Evolutionary conservation across 1,284 basidiomycete genomes (phyloP).

Genomic region (Austroboletus olivaceoglutinosus): DNA sequence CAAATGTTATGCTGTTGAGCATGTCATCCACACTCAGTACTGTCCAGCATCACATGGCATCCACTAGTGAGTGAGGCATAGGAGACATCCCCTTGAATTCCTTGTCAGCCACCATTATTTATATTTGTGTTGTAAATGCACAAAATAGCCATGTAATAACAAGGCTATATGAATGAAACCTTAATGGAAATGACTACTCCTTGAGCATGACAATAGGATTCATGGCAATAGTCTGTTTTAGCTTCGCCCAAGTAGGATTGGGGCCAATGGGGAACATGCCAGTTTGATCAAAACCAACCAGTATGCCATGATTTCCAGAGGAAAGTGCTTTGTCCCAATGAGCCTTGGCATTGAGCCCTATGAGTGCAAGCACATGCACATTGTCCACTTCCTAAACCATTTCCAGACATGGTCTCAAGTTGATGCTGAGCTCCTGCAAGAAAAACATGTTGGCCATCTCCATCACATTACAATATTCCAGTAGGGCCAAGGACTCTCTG

Average conservation of each 20-base stretch:
- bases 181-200: background rate
- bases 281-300: background rate
- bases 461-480: constrained; percentile 1
- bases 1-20: no score
- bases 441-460: constrained; percentile 10
- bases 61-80: no score
- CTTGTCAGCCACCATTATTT: no score
- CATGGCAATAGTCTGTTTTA: background rate
- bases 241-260: background rate
- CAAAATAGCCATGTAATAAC: background rate
- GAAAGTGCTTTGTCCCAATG: background rate
- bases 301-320: fast-evolving
- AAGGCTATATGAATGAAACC: background rate
- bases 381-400: background rate
- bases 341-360: constrained; percentile 4
- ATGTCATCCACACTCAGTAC: no score
- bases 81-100: no score
- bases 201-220: background rate
- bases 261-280: constrained; percentile 5
- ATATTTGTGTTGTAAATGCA: no score
- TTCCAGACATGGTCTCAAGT: background rate
- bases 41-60: no score
- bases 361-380: background rate
- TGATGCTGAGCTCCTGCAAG: constrained; percentile 6
- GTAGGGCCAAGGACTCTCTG: constrained; percentile 6